Base-by-base conservation (phyloP, 176 grass and related monocot species). In the Leersia perrieri region DNA sequence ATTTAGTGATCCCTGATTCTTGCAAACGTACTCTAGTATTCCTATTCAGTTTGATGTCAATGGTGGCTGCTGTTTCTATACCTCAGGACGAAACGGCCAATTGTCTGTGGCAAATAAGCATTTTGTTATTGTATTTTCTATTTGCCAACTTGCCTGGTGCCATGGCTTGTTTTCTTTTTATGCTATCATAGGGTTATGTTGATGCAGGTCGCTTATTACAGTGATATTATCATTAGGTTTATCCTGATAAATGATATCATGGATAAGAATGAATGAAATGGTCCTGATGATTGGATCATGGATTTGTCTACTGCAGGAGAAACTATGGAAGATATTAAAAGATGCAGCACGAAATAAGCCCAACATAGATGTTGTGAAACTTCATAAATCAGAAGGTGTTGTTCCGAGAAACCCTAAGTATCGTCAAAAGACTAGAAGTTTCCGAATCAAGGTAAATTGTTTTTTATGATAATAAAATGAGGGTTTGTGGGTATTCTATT, bases 371-470 rank as follows among this genome's bases (percentile, higher is more conserved):
- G 90, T 95, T 63, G 90, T 99, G 75, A 99, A 95, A 81, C 96
- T 99, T 84, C 96, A 95, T 68, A 99, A 95, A 93, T 95, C 96
- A 79, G 96, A 92, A 79, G 96, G 96, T 70, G 88, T 98, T 81
- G 96, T 98, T 76, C 88, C 91, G 68, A 98, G 96, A 85, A 98
- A 98, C 81, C 74, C 90, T 79, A 90, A 92, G 82, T 84, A 93
- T 58, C 92, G 96, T 42, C 92, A 98, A 75, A 98, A 91, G 87
- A 39, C 79, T 9, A 94, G 90, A 81, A 98, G 96, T 79, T 88
- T 93, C 70, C 82, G 88, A 36, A 95, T 95, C 70, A 98, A 85
- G 86, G 88, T 89, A 82, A 87, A 70, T 44, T 80, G 3, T 41
- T 73, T 41, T 75, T 79, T 72, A n/a, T 62, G 29, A 58, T 61